Conservation (phyloP, 495 filamentous ascomycete species). For the Xylaria palmicola region DNA sequence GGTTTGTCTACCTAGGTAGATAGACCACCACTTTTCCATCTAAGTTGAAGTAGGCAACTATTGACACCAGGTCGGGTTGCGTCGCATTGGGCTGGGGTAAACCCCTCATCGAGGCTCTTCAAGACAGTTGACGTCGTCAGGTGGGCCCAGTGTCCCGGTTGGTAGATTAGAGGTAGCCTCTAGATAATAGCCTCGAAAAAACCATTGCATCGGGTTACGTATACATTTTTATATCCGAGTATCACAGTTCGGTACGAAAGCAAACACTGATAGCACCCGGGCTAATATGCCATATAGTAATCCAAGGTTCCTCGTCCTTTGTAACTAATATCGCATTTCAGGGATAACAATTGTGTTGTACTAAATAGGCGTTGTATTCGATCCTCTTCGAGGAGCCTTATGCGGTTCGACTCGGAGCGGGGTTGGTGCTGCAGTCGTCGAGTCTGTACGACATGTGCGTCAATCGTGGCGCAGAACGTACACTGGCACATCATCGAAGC, state of each 20-base stretch:
- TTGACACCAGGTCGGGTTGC: not conserved
- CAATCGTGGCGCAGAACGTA: not conserved
- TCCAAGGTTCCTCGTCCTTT: no score
- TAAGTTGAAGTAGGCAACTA: no score
- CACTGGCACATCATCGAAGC: constrained; percentile 46
- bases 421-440: not conserved
- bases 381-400: not conserved
- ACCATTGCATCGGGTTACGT: no score
- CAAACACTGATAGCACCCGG: no score
- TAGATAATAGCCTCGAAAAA: not conserved
- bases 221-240: no score
- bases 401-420: not conserved
- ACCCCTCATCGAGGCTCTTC: constrained; percentile 10
- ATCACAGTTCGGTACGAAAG: no score
- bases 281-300: no score
- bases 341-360: no score
- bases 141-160: not conserved
- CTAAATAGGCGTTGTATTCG: not conserved
- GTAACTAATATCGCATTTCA: no score
- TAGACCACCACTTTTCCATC: no score
- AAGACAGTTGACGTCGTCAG: not conserved
- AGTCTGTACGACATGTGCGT: not conserved
- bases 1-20: no score
- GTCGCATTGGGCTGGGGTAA: not conserved
- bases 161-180: not conserved